phyloP scores from a whole-genome alignment of 2,329 filamentous ascomycete genomes.

The Alternaria sp. region DNA sequence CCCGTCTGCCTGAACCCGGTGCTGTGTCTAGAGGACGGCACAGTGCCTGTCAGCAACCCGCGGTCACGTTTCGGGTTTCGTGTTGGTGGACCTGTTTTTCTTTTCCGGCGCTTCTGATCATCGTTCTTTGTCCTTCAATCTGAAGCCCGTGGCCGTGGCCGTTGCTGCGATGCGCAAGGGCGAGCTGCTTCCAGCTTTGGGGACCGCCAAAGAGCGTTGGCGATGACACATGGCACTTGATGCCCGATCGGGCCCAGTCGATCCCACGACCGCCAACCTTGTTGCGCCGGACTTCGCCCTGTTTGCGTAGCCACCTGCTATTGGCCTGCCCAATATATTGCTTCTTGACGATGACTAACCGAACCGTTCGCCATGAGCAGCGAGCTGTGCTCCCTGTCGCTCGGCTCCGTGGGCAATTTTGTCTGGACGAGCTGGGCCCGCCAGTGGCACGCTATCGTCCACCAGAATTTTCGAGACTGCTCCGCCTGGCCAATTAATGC shows the following conservation, averaged over 20 bases:
- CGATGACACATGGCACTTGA: slow-evolving; percentile 38
- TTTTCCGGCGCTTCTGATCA: slow-evolving; percentile 22
- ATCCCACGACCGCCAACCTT: slow-evolving; percentile 15
- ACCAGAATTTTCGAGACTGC: slow-evolving; percentile 41
- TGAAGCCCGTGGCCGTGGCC: slow-evolving; percentile 6
- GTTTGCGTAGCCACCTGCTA: slow-evolving; percentile 16
- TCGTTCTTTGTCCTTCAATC: slow-evolving; percentile 21
- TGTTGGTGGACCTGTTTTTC: slow-evolving; percentile 29
- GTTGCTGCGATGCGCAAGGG: slow-evolving; percentile 20
- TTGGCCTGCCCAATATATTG: slow-evolving; percentile 38
- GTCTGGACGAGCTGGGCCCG: slow-evolving; percentile 16
- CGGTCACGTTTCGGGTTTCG: slow-evolving; percentile 44
- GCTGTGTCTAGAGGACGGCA: slow-evolving; percentile 26
- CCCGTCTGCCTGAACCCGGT: slow-evolving; percentile 33
- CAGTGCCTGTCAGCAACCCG: slow-evolving; percentile 24
- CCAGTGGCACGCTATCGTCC: slow-evolving; percentile 37
- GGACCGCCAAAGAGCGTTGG: slow-evolving; percentile 37
- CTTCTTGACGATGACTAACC: slow-evolving; percentile 37
- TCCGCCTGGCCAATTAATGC: slow-evolving; percentile 38
- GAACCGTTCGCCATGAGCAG: slow-evolving; percentile 14
- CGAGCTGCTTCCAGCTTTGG: slow-evolving; percentile 35
- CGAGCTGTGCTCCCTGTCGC: background rate
- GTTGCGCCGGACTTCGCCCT: slow-evolving; percentile 23
- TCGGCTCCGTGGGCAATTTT: slow-evolving; percentile 17
- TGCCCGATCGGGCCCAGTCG: slow-evolving; percentile 26